Evolutionary conservation across 2,329 filamentous ascomycete genomes (phyloP).

Genomic region (Aspergillus neoniger): DNA sequence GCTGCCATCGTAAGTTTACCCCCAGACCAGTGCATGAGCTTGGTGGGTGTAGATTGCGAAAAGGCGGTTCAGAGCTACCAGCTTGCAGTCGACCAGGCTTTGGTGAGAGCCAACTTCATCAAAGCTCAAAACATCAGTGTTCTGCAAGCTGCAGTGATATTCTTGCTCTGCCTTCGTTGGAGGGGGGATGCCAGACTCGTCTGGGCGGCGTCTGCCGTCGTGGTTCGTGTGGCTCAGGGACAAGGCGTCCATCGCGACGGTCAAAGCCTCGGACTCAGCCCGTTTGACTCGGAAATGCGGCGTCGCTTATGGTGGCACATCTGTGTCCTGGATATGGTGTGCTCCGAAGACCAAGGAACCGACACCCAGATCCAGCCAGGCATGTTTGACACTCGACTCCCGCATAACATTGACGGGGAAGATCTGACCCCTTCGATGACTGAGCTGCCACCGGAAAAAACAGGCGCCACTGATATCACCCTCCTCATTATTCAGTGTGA

Average conservation of each 20-base stretch:
- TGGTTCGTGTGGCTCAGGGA: slow-evolving; percentile 12
- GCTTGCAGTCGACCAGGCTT: slow-evolving; percentile 12
- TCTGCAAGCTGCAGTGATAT: slow-evolving; percentile 23
- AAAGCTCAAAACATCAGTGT: slow-evolving; percentile 12
- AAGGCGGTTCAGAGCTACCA: slow-evolving; percentile 6
- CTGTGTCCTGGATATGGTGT: slow-evolving; percentile 30
- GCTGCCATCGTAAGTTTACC: slow-evolving; percentile 20
- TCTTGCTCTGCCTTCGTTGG: slow-evolving; percentile 18
- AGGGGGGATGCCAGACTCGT: slow-evolving; percentile 10
- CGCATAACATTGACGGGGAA: slow-evolving; percentile 28
- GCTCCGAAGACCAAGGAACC: slow-evolving; percentile 29
- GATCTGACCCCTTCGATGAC: slow-evolving; percentile 22
- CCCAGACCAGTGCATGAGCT: slow-evolving; percentile 11
- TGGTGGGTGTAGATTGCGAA: slow-evolving; percentile 9
- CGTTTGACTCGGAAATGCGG: slow-evolving; percentile 29
- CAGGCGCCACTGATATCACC: slow-evolving; percentile 29
- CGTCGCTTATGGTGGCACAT: slow-evolving; percentile 35
- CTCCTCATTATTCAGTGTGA: slow-evolving; percentile 24
- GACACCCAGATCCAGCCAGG: slow-evolving; percentile 27
- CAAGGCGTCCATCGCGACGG: slow-evolving; percentile 17
- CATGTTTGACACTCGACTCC: slow-evolving; percentile 28
- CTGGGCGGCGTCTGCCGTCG: slow-evolving; percentile 10
- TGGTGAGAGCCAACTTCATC: slow-evolving; percentile 19
- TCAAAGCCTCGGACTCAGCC: neutral
- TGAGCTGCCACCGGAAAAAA: slow-evolving; percentile 6